Evolutionary conservation across 352 stramenopile species (phyloP).

Genomic region (Hyphochytrium catenoides): DNA sequence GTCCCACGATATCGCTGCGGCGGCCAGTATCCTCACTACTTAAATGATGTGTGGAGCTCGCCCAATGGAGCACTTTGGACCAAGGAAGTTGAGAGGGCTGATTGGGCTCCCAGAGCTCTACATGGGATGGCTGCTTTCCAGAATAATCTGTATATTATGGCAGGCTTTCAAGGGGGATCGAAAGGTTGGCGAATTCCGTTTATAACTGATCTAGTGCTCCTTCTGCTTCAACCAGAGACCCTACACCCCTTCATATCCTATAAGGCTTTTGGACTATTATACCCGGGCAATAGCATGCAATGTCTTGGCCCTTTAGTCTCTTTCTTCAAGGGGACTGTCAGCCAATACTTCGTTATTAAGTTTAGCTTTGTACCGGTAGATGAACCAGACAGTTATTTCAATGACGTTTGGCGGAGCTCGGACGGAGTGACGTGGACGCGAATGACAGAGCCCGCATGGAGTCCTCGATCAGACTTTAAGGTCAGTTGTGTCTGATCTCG

Average conservation of each 20-base stretch:
- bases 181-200: conserved; percentile 6
- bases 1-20: conserved; percentile 33
- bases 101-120: conserved; percentile 26
- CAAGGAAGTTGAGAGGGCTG: conserved; percentile 16
- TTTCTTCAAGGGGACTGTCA: too few relatives aligned
- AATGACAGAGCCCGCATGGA: conserved; percentile 13
- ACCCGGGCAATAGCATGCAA: too few relatives aligned
- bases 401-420: conserved; percentile 34
- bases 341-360: too few relatives aligned
- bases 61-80: conserved; percentile 27
- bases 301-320: too few relatives aligned
- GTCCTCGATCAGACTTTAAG: conserved; percentile 21
- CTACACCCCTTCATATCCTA: too few relatives aligned
- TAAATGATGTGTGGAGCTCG: conserved; percentile 43
- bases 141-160: conserved; percentile 24
- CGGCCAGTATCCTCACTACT: conserved; percentile 26
- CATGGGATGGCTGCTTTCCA: conserved; percentile 35
- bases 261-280: too few relatives aligned
- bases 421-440: conserved; percentile 20
- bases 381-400: too few relatives aligned
- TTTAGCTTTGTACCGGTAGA: too few relatives aligned
- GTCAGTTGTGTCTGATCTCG: too few relatives aligned
- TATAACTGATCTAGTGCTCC: conserved; percentile 11
- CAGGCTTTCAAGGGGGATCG: conserved; percentile 18
- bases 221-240: too few relatives aligned